Evolutionary conservation across 2,329 filamentous ascomycete species (phyloP).

Genomic region (Aspergillus phoenicis): DNA sequence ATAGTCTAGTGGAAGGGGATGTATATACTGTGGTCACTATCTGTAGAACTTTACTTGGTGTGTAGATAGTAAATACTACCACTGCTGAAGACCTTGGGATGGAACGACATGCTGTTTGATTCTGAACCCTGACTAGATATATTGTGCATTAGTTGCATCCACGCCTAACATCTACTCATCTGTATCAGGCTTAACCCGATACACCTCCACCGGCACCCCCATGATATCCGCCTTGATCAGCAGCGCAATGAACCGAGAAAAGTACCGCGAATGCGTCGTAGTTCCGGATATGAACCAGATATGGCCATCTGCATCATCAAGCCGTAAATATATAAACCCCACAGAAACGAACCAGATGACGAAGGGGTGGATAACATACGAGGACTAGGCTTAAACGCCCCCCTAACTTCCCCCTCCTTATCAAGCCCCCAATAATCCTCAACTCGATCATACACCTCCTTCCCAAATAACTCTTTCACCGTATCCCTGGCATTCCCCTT

Average conservation of each 20-base stretch:
- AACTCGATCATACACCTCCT: constrained; percentile 43
- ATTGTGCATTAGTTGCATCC: neutral
- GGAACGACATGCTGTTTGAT: too few relatives aligned
- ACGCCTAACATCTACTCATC: too few relatives aligned
- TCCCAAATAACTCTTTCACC: constrained; percentile 44
- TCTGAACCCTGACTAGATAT: neutral
- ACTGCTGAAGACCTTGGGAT: too few relatives aligned
- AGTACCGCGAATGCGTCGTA: constrained; percentile 43
- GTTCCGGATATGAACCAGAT: constrained; percentile 52
- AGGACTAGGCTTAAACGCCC: constrained; percentile 43
- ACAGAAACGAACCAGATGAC: neutral
- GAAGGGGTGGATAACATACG: constrained; percentile 24
- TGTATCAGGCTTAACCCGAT: neutral
- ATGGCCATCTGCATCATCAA: constrained; percentile 24
- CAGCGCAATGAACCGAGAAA: constrained; percentile 49
- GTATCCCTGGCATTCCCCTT: constrained; percentile 44
- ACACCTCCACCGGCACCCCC: constrained; percentile 22
- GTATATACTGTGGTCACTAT: neutral
- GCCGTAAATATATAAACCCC: neutral
- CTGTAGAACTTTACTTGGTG: too few relatives aligned
- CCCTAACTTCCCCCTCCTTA: constrained; percentile 51
- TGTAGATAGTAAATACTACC: too few relatives aligned
- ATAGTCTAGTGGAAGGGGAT: neutral
- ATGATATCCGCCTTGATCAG: constrained; percentile 45
- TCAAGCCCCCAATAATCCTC: constrained; percentile 52